Evolutionary conservation across 2,329 filamentous ascomycete species (phyloP), one percentile per base, ranked within the genome.

Genomic region (Diaporthe vexans): DNA sequence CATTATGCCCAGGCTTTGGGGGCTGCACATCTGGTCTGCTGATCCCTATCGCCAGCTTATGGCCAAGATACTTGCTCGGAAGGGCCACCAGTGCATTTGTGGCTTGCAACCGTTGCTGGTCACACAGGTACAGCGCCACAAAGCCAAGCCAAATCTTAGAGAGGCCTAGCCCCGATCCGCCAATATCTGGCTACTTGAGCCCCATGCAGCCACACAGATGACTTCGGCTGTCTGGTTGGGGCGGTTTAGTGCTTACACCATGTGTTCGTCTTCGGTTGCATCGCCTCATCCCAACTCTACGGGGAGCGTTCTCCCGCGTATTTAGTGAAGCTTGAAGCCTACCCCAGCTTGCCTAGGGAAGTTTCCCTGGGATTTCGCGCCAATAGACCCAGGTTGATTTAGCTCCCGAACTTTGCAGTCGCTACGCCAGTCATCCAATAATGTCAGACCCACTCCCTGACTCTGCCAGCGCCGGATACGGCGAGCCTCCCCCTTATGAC

Each of bases 401-500:
- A 67, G 46, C 46, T 52, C 63, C 11, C 21, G 46, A 10, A 11
- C 3, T 15, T 67, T 13, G 46, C 4, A 21, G 21, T 52, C 2
- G 17, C 29, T 52, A 13, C 11, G 19, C 11, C 2, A 11, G 29
- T 26, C 19, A 9, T 67, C 63, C 21, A 37, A 67, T 67, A 15
- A 67, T 67, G 63, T 26, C 63, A 19, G 46, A 46, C 46, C 63
- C 46, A 52, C 63, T 26, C 21, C 46, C 29, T 67, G 46, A 52
- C 46, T 37, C 63, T 52, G 21, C 29, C 46, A 52, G 15, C n/a
- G 29, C 24, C 21, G 63, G 21, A 8, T 8, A 37, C 29, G 63
- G 51, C 63, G 29, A 29, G 1, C 63, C 63, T 37, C 63, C 63
- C 46, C 46, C 46, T 26, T 67, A 67, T 33, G 46, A 67, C 33